phyloP scores from a whole-genome alignment of 2,329 filamentous ascomycete species.

The Colletotrichum karsti region DNA sequence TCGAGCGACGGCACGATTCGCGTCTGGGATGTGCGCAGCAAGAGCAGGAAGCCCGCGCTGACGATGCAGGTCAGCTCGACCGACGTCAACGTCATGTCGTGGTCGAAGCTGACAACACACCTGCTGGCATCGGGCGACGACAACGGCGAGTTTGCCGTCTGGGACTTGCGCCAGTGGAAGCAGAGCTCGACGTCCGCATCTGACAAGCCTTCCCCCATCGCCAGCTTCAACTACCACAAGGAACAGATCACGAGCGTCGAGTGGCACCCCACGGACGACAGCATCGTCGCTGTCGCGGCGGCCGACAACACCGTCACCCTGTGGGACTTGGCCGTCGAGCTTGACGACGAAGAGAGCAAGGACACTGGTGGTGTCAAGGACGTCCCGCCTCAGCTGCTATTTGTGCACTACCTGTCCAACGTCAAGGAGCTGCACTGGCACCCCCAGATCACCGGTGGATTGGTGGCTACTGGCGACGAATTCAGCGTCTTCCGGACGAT shows the following conservation, averaged over 20 bases:
- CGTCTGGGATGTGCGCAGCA: constrained; percentile 94
- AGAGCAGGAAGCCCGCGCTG: constrained; percentile 87
- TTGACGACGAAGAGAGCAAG: constrained; percentile 96
- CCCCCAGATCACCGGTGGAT: constrained; percentile 88
- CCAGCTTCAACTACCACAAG: constrained; percentile 93
- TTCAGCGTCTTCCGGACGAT: constrained; percentile 90
- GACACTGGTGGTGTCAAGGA: constrained; percentile 88
- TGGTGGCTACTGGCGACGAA: constrained; percentile 90
- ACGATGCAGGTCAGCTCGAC: constrained; percentile 83
- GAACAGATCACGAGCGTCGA: constrained; percentile 96
- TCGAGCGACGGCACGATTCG: constrained; percentile 95
- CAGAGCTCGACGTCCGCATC: constrained; percentile 54
- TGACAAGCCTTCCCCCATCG: constrained; percentile 80
- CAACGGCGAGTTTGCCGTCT: constrained; percentile 93
- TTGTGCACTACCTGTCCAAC: constrained; percentile 95
- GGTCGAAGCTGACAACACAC: constrained; percentile 89
- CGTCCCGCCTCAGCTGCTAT: constrained; percentile 92
- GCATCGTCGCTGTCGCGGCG: constrained; percentile 89
- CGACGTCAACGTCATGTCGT: constrained; percentile 97
- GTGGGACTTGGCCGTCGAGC: constrained; percentile 95
- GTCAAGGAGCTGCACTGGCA: constrained; percentile 99
- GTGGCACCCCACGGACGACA: constrained; percentile 98
- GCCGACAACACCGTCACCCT: constrained; percentile 94
- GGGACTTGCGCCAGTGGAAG: constrained; percentile 97
- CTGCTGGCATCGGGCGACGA: constrained; percentile 93